These are phyloP conservation scores for Coriaria nepalensis DNA, from an alignment of 306 rosid species.

Conservation along the genomic window DNA sequence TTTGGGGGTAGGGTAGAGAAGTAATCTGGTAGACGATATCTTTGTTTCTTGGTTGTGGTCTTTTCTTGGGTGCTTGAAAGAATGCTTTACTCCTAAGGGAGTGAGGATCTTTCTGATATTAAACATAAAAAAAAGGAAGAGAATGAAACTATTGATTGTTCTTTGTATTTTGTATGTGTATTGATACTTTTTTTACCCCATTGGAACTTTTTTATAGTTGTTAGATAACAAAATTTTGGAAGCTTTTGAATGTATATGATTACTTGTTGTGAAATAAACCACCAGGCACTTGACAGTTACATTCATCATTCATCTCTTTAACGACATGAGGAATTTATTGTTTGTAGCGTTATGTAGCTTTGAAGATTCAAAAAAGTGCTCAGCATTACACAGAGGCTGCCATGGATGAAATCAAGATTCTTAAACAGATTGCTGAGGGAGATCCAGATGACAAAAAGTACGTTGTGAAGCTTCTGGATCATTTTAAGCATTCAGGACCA, in stretches of 20 bases:
- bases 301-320: slow-evolving; percentile 7
- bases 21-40: too few species aligned
- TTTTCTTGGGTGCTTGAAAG: too few species aligned
- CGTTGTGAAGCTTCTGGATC: slow-evolving; percentile 88
- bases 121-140: too few species aligned
- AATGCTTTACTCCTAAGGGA: too few species aligned
- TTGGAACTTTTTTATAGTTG: too few species aligned
- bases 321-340: slow-evolving; percentile 16
- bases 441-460: slow-evolving; percentile 56
- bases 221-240: background rate
- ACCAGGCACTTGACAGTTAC: background rate
- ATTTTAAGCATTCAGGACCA: slow-evolving; percentile 81
- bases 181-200: background rate
- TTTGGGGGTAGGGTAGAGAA: too few species aligned
- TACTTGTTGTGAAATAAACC: background rate
- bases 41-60: too few species aligned
- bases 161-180: too few species aligned
- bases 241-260: background rate
- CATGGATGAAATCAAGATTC: slow-evolving; percentile 72
- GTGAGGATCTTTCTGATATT: too few species aligned
- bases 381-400: slow-evolving; percentile 87
- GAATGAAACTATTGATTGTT: too few species aligned
- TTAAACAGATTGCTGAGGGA: slow-evolving; percentile 75
- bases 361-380: slow-evolving; percentile 83
- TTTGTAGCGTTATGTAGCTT: slow-evolving; percentile 61